phyloP scores from a whole-genome alignment of 1,139 yeast species.

The Geotrichum australiense region DNA sequence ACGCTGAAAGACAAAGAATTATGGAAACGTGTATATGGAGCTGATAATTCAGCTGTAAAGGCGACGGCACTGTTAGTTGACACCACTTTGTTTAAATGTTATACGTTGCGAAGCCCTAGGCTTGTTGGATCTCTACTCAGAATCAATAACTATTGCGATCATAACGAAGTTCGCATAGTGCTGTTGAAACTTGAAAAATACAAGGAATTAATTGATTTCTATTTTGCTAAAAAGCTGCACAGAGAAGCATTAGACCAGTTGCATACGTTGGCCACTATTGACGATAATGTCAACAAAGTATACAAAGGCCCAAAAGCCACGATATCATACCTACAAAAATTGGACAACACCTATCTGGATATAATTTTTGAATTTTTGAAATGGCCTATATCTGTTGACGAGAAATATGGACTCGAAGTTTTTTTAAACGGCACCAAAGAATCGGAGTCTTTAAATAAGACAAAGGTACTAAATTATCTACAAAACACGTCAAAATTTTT shows the following conservation, averaged over 20 bases:
- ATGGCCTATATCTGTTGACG: slow-evolving; percentile 46
- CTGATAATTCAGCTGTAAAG: slow-evolving; percentile 1
- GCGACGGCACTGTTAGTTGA: slow-evolving; percentile 54
- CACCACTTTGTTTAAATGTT: slow-evolving; percentile 71
- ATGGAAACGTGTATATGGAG: slow-evolving; percentile 20
- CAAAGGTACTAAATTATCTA: slow-evolving; percentile 47
- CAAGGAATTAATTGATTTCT: slow-evolving; percentile 74
- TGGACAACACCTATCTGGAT: slow-evolving; percentile 46
- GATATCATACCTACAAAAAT: slow-evolving; percentile 57
- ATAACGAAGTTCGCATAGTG: slow-evolving; percentile 51
- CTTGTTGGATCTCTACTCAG: slow-evolving; percentile 79
- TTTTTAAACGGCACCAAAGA: slow-evolving; percentile 64
- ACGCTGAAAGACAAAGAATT: slow-evolving; percentile 21
- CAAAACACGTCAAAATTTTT: slow-evolving; percentile 32
- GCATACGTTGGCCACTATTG: slow-evolving; percentile 25
- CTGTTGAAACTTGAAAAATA: slow-evolving; percentile 48
- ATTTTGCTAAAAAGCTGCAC: slow-evolving; percentile 57
- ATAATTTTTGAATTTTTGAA: slow-evolving; percentile 53
- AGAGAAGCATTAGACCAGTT: slow-evolving; percentile 61
- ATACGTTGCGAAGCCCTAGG: slow-evolving; percentile 58
- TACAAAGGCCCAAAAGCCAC: slow-evolving; percentile 43
- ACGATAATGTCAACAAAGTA: slow-evolving; percentile 14
- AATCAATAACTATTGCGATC: slow-evolving; percentile 66
- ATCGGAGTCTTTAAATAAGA: slow-evolving; percentile 52
- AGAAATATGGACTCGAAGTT: slow-evolving; percentile 42